A percentile compares a stretch with the other conserved stretches of the same genome.
Conservation (phyloP, 495 filamentous ascomycete species). For the Bombardia bombarda region DNA sequence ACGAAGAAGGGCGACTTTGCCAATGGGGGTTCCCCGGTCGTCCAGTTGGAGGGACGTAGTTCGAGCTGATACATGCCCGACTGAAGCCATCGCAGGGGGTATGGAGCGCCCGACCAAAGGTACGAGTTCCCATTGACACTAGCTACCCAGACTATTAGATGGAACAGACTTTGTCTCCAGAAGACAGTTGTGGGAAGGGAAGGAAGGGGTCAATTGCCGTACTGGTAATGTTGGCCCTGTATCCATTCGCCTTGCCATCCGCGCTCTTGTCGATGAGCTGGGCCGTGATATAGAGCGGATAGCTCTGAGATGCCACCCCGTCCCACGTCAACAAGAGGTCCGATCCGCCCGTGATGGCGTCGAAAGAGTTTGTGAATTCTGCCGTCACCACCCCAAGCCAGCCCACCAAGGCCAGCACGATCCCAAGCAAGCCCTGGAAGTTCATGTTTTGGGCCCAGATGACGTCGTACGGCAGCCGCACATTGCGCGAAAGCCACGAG, state of each 20-base stretch:
- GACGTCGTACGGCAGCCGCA: background rate
- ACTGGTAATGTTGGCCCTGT: conserved; percentile 27
- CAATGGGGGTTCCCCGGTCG: conserved; percentile 8
- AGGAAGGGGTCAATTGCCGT: conserved; percentile 4
- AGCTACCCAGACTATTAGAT: conserved; percentile 10
- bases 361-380: conserved; percentile 23
- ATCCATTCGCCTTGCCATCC: conserved; percentile 21
- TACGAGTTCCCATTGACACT: conserved; percentile 22
- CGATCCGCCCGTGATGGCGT: conserved; percentile 14
- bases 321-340: conserved; percentile 24
- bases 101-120: conserved; percentile 28
- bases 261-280: conserved; percentile 26
- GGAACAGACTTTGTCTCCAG: background rate
- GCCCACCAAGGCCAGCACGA: conserved; percentile 1
- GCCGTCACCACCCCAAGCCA: conserved; percentile 2
- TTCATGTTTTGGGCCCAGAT: background rate
- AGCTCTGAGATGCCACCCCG: conserved; percentile 12
- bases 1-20: conserved; percentile 18
- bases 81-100: conserved; percentile 27
- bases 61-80: conserved; percentile 32
- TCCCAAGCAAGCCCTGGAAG: background rate
- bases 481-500: too few relatives aligned
- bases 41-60: conserved; percentile 16
- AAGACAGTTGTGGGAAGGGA: background rate
- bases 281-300: conserved; percentile 23